Evolutionary conservation across 2,329 filamentous ascomycete genomes (phyloP).

Genomic region (Botrytis paeoniae): DNA sequence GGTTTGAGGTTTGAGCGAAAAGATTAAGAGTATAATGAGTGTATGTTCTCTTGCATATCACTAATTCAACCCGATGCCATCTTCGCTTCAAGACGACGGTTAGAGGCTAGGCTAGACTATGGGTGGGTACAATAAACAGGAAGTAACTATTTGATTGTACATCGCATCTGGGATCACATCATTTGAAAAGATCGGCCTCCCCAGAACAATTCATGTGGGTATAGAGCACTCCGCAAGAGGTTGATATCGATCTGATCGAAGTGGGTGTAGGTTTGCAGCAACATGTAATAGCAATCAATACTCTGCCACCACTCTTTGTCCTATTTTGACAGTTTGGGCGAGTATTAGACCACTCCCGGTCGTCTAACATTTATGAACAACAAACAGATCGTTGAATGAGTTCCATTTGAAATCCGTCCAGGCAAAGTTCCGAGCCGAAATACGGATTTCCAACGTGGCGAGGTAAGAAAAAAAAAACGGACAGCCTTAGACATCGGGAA

Average conservation of each 20-base stretch:
- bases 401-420: neutral
- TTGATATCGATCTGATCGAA: neutral
- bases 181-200: neutral
- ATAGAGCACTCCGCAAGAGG: neutral
- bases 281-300: neutral
- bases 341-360: neutral
- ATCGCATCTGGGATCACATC: neutral
- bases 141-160: neutral
- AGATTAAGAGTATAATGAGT: neutral
- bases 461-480: neutral
- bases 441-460: neutral
- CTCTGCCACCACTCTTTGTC: neutral
- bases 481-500: neutral
- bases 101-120: neutral
- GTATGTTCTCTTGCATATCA: neutral
- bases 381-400: neutral
- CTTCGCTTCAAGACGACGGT: neutral
- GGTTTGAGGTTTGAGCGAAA: neutral
- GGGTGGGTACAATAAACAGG: neutral
- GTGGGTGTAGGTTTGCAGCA: neutral
- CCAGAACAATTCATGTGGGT: neutral
- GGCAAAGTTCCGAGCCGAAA: neutral
- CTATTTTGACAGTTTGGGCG: neutral
- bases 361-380: neutral
- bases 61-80: neutral